Evolutionary conservation across 2,329 filamentous ascomycete genomes (phyloP).

Genomic region (Trichoderma atroviride): DNA sequence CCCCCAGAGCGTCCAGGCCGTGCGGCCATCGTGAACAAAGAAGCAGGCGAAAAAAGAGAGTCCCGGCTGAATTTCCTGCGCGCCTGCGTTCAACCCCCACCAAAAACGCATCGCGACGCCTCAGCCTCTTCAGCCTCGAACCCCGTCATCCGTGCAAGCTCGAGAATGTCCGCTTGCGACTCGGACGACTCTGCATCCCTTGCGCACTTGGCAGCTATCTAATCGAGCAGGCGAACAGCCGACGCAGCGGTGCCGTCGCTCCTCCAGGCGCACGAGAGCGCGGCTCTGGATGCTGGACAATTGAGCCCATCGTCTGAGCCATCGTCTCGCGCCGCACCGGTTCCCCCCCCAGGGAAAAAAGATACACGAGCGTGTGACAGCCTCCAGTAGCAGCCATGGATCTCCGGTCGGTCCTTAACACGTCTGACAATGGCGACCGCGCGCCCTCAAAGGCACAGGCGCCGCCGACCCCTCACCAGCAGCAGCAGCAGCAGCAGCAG

Average conservation of each 20-base stretch:
- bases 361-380: constrained; percentile 14
- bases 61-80: constrained; percentile 23
- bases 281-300: constrained; percentile 19
- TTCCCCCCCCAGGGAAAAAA: not conserved
- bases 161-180: constrained; percentile 35
- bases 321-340: constrained; percentile 24
- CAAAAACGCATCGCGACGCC: constrained; percentile 26
- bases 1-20: not conserved
- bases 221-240: not conserved
- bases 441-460: constrained; percentile 38
- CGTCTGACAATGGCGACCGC: constrained; percentile 50
- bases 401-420: constrained; percentile 58
- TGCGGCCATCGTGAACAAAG: not conserved
- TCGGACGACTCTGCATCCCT: constrained; percentile 28
- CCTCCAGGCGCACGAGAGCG: constrained; percentile 21
- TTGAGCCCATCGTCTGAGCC: constrained; percentile 18
- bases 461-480: constrained; percentile 39
- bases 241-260: constrained; percentile 20
- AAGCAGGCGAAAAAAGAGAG: not conserved
- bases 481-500: constrained; percentile 40
- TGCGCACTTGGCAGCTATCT: constrained; percentile 28
- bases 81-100: constrained; percentile 18
- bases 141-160: constrained; percentile 26
- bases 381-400: constrained; percentile 46
- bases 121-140: constrained; percentile 24